Evolutionary conservation across 208 protist genomes (phyloP), one percentile per base, ranked within the genome.

Genomic region (Lotmaria passim): DNA sequence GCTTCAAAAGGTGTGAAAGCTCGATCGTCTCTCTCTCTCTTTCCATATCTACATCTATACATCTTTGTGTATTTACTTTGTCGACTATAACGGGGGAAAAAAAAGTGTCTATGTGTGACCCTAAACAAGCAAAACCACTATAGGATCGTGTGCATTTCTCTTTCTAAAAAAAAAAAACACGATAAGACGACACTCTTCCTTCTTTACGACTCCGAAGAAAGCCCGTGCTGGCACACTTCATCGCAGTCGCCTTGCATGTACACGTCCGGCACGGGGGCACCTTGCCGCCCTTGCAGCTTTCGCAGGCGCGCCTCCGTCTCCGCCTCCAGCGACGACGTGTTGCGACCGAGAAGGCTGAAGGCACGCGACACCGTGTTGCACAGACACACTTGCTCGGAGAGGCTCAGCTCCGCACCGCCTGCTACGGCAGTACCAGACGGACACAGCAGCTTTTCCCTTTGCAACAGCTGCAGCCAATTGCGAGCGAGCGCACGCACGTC

Each of bases 191-290:
- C n/a, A n/a, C n/a, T n/a, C n/a, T n/a, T n/a, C n/a, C n/a, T n/a
- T n/a, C n/a, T n/a, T n/a, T n/a, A n/a, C n/a, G n/a, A n/a, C n/a
- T n/a, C n/a, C n/a, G n/a, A n/a, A 30, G 33, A 24, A 28, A 41
- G 0, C 6, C 15, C 21, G 43, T 34, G n/a, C 51, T 48, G 36
- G 48, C 53, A 65, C 11, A 77, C 38, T 48, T 77, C 71, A 38
- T 77, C 71, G 38, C 71, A 77, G 41, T 46, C 41, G 0, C 71
- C 71, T 1, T 66, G 47, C 0, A 71, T n/a, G 57, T 55, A 70
- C 0, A 70, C 0, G 30, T 71, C 71, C 12, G 71, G 63, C 15
- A 57, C 46, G 3, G 63, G 38, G 6, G 21, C 21, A 11, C 44
- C 38, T 41, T 77, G 71, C 8, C 63, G 53, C 26, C 44, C 21